Base-by-base conservation (phyloP, 495 filamentous ascomycete species). In the Amphirosellinia nigrospora region DNA sequence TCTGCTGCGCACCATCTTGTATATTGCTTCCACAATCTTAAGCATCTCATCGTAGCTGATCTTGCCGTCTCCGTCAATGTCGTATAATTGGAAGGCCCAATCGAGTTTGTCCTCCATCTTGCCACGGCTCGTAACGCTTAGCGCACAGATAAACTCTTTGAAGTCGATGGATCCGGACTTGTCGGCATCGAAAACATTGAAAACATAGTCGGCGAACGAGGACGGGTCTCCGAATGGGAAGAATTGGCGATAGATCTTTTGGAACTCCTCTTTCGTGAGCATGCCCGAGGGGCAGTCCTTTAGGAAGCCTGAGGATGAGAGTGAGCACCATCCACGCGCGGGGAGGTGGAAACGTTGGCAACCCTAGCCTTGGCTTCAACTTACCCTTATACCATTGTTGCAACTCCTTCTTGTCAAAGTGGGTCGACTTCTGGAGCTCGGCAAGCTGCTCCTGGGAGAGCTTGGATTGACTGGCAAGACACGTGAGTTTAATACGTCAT, bases 351-450 rank as follows among this genome's bases (percentile, higher is more conserved):
- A 32, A 9, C 21, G 34, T 30, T 21, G 52, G 62, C 43, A 59
- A 59, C 39, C 45, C 32, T 43, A 38, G 53, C 63, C 30, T 30
- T 21, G n/a, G n/a, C 11, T 46, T 28, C n/a, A 11, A 79, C 84
- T 43, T 70, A 97, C 96, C 96, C 85, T 98, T 98, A 80, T 99
- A 99, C 96, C 96, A 99, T 92, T 98, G 96, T 80, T 99, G 96
- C 73, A 99, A 82, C 81, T 99, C 96, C 84, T 98, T 99, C 90
- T 98, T 98, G 84, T 99, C 96, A 76, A 99, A 99, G 81, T 98
- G 93, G 28, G 96, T 99, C 63, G 93, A 92, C 84, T 91, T 93
- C 79, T 98, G 94, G 74, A 99, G 89, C 82, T 99, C 96, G 61
- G 89, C 89, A 72, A 99, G 90, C 84, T 98, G 94, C 77, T 96